phyloP scores from a whole-genome alignment of 2,329 filamentous ascomycete species.

The Epichloe festucae region DNA sequence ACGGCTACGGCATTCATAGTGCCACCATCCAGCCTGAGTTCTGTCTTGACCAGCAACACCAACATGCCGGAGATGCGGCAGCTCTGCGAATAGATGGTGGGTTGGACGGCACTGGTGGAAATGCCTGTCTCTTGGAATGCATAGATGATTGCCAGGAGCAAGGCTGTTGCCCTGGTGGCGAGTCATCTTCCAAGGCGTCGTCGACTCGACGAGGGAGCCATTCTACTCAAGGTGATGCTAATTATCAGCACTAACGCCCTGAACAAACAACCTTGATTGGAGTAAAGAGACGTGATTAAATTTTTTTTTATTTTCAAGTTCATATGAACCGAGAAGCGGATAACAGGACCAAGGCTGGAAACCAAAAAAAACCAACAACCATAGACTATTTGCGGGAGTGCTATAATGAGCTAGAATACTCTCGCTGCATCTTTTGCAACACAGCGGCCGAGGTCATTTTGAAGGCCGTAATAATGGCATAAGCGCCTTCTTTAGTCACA shows the following conservation, averaged over 20 bases:
- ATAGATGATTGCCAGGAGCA: constrained; percentile 24
- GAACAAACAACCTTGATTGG: too few species aligned
- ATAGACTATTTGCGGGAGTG: too few species aligned
- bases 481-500: too few species aligned
- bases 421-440: too few species aligned
- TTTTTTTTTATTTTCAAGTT: too few species aligned
- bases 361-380: too few species aligned
- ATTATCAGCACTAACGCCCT: background rate
- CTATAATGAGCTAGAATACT: too few species aligned
- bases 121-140: constrained; percentile 36
- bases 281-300: too few species aligned
- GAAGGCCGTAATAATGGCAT: too few species aligned
- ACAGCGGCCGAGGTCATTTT: too few species aligned
- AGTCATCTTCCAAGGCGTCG: constrained; percentile 20
- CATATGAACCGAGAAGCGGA: too few species aligned
- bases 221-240: constrained; percentile 15
- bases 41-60: constrained; percentile 38
- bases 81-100: constrained; percentile 24
- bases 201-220: constrained; percentile 24
- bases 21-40: constrained; percentile 97
- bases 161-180: constrained; percentile 19
- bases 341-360: too few species aligned
- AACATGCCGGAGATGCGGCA: constrained; percentile 23
- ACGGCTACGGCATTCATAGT: constrained; percentile 91
- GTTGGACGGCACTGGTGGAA: constrained; percentile 15